Evolutionary conservation across 2,329 filamentous ascomycete genomes (phyloP).

Genomic region (Ceratocystis harringtonii): DNA sequence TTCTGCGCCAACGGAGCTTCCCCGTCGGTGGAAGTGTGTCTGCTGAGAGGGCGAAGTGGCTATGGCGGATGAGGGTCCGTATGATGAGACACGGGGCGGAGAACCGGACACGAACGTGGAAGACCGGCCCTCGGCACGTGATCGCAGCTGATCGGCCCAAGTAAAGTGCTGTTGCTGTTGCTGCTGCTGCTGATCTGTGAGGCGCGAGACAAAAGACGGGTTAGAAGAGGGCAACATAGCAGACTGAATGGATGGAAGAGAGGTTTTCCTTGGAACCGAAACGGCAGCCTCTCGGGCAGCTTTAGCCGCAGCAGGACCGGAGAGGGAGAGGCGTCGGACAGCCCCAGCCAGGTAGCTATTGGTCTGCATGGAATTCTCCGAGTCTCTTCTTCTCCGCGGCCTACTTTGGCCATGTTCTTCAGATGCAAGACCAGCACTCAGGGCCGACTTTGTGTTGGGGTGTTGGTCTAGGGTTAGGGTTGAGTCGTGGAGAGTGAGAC

Average conservation of each 20-base stretch:
- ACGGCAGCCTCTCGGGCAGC: not conserved
- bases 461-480: not conserved
- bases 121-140: conserved; percentile 46
- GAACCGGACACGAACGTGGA: conserved; percentile 11
- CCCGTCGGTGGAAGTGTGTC: conserved; percentile 2
- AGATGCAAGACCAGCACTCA: conserved; percentile 3
- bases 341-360: conserved; percentile 13
- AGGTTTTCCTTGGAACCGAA: not conserved
- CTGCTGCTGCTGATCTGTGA: conserved; percentile 47
- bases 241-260: not conserved
- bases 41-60: not conserved
- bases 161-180: conserved; percentile 63
- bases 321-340: conserved; percentile 14
- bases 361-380: not conserved
- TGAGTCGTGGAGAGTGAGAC: not conserved
- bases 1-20: conserved; percentile 48
- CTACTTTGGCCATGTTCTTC: not conserved
- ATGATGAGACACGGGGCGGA: conserved; percentile 6
- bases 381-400: not conserved
- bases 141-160: conserved; percentile 90
- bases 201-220: conserved; percentile 4
- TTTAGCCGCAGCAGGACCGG: conserved; percentile 10
- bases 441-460: conserved; percentile 11
- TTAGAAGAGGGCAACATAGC: conserved; percentile 5
- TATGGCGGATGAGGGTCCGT: not conserved